These are phyloP conservation scores for Capsella rubella DNA, from an alignment of 441 rosid genomes.

Conservation along the genomic window DNA sequence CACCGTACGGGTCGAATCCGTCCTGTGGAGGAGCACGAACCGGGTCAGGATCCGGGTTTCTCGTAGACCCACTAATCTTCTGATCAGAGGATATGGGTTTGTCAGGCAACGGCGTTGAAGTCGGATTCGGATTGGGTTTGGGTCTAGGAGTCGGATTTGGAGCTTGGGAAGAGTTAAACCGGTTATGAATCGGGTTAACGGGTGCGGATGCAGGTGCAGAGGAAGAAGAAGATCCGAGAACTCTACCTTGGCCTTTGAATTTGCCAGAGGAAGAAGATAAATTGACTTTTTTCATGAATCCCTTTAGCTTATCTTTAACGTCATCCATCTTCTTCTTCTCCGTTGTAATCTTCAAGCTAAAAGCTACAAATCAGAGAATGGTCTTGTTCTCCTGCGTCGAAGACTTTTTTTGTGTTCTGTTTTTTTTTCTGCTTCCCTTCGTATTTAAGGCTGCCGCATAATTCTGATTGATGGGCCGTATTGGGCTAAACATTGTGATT, in stretches of 20 bases:
- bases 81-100: slow-evolving; percentile 42
- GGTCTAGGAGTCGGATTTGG: slow-evolving; percentile 46
- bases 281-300: slow-evolving; percentile 86
- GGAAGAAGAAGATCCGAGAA: slow-evolving; percentile 64
- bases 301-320: slow-evolving; percentile 82
- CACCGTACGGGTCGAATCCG: slow-evolving; percentile 77
- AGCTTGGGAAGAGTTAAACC: slow-evolving; percentile 49
- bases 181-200: slow-evolving; percentile 52
- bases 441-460: background rate
- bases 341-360: background rate
- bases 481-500: background rate
- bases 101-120: slow-evolving; percentile 47
- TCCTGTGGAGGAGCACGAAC: slow-evolving; percentile 45
- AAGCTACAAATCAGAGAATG: background rate
- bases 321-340: slow-evolving; percentile 63
- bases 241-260: slow-evolving; percentile 92
- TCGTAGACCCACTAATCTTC: slow-evolving; percentile 38
- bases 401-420: background rate
- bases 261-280: slow-evolving; percentile 79
- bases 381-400: slow-evolving; percentile 8
- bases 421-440: background rate
- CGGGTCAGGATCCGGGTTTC: slow-evolving; percentile 43
- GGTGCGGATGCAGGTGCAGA: slow-evolving; percentile 55
- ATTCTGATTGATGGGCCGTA: background rate
- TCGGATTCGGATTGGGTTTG: slow-evolving; percentile 11